Evolutionary conservation across 108 stramenopile genomes (phyloP).

Genomic region (Conticribra guillardii): DNA sequence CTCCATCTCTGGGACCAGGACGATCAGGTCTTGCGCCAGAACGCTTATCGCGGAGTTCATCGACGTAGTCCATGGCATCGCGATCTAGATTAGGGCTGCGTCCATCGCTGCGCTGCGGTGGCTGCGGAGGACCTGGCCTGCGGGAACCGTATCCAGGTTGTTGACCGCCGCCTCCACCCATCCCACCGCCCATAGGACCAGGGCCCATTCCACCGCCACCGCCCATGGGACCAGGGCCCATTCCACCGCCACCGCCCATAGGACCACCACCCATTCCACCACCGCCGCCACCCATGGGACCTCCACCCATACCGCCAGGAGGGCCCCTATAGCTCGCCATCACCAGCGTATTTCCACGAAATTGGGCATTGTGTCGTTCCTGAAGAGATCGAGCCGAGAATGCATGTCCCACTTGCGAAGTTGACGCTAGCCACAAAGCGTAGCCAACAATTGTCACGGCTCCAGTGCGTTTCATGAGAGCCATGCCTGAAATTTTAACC

Average conservation of each 20-base stretch:
- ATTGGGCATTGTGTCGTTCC: background rate
- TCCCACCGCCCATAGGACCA: background rate
- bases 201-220: slow-evolving; percentile 12
- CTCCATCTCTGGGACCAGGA: too few relatives aligned
- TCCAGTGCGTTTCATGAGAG: background rate
- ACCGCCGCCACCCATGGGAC: too few relatives aligned
- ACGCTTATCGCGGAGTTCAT: slow-evolving; percentile 26
- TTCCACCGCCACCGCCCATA: background rate
- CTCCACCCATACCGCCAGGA: background rate
- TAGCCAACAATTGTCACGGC: background rate
- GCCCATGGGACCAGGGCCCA: slow-evolving; percentile 4
- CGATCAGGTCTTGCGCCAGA: slow-evolving; percentile 3
- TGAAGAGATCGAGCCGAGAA: slow-evolving; percentile 10
- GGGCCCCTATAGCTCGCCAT: too few relatives aligned
- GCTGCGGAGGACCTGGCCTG: background rate
- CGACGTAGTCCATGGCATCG: slow-evolving; percentile 25
- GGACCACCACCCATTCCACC: background rate
- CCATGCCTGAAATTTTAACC: too few relatives aligned
- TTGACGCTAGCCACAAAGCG: slow-evolving; percentile 7
- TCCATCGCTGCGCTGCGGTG: background rate
- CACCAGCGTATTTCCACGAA: too few relatives aligned
- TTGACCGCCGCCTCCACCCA: background rate
- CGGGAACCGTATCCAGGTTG: too few relatives aligned
- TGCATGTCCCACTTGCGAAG: background rate
- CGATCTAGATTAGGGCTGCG: slow-evolving; percentile 19